Percentiles rank a stretch among this genome's conserved stretches.
phyloP scores from a whole-genome alignment of 148 eudicot species.

The Silene conica region DNA sequence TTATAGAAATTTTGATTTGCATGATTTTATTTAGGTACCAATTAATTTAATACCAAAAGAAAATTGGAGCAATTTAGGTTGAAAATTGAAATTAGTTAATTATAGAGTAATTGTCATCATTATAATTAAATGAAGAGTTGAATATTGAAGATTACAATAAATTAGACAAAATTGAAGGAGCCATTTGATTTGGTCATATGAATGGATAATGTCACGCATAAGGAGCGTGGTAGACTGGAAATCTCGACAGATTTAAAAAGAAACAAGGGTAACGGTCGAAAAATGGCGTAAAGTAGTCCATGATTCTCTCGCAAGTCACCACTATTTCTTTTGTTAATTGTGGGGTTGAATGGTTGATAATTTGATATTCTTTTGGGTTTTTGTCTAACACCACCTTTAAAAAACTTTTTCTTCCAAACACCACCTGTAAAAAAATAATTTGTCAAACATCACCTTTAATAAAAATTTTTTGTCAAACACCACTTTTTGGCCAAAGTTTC shows the following conservation, averaged over 20 bases:
- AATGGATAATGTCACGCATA: background rate
- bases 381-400: no score
- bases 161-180: background rate
- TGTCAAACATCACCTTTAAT: no score
- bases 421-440: no score
- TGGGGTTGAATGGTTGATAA: no score
- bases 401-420: no score
- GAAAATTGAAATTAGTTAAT: background rate
- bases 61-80: background rate
- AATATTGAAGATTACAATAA: no score
- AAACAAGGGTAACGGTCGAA: conserved; percentile 2
- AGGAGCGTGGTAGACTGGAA: background rate
- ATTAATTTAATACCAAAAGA: no score
- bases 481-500: no score
- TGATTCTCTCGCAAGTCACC: background rate
- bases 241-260: background rate
- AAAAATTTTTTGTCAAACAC: no score
- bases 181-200: background rate
- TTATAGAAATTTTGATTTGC: no score
- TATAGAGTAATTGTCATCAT: background rate
- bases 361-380: no score
- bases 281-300: background rate
- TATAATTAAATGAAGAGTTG: background rate
- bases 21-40: no score
- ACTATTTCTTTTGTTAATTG: background rate